Conservation (phyloP, 1,284 basidiomycete genomes). For the Polyporus tsugae region DNA sequence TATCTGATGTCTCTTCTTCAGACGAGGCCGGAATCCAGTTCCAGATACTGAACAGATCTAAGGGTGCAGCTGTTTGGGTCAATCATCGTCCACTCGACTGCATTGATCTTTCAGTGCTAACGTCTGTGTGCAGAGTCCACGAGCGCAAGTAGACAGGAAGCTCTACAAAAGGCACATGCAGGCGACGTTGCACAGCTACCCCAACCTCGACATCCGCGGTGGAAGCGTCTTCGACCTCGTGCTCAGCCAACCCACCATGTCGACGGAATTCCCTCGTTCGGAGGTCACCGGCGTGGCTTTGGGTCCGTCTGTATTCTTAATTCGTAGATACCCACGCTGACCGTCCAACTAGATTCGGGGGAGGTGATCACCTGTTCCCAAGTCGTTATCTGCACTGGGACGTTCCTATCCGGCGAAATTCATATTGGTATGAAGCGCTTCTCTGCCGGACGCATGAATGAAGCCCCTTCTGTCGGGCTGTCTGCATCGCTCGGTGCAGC, state of each 20-base stretch:
- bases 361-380: slow-evolving; percentile 80
- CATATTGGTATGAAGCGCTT: slow-evolving; percentile 84
- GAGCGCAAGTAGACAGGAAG: slow-evolving; percentile 88
- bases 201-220: slow-evolving; percentile 73
- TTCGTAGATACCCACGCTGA: not conserved
- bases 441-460: slow-evolving; percentile 85
- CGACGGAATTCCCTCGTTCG: slow-evolving; percentile 33
- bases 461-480: slow-evolving; percentile 77
- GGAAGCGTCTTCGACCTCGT: slow-evolving; percentile 85
- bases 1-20: slow-evolving; percentile 37
- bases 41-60: slow-evolving; percentile 85
- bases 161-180: slow-evolving; percentile 89
- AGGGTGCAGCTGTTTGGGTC: slow-evolving; percentile 90
- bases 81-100: slow-evolving; percentile 27
- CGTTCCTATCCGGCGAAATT: slow-evolving; percentile 89
- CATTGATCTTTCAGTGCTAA: not conserved
- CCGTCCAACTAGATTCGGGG: slow-evolving; percentile 64
- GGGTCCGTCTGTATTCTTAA: slow-evolving; percentile 51
- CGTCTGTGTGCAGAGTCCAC: slow-evolving; percentile 68
- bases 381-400: slow-evolving; percentile 90
- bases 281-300: slow-evolving; percentile 74
- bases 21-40: slow-evolving; percentile 91
- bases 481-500: slow-evolving; percentile 78
- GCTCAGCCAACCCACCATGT: slow-evolving; percentile 55
- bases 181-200: slow-evolving; percentile 65